Conservation (phyloP, 139 green algal species). For the Desmodesmus armatus region DNA sequence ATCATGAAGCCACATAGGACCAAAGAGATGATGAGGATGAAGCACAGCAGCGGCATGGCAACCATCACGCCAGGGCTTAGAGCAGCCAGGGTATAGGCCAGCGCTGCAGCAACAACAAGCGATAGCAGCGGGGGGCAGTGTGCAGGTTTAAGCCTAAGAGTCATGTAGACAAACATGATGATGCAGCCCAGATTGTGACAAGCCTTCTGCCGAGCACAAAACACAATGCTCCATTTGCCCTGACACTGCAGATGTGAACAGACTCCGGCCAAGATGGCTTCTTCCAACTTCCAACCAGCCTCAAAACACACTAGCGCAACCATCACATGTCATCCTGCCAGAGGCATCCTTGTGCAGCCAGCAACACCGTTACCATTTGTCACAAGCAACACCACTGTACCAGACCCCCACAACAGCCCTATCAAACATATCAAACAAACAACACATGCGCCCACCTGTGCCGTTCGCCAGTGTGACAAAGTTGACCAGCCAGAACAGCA, state of each 20-base stretch:
- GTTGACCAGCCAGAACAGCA: conserved; percentile 74
- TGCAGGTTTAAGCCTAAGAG: too few species aligned
- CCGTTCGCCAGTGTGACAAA: conserved; percentile 68
- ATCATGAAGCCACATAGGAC: conserved; percentile 66
- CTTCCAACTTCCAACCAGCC: too few species aligned
- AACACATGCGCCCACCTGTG: conserved; percentile 48
- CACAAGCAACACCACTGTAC: background rate
- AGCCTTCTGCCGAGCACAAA: too few species aligned
- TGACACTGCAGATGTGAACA: too few species aligned
- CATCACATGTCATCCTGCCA: too few species aligned
- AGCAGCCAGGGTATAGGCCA: conserved; percentile 4
- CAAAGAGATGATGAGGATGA: conserved; percentile 39
- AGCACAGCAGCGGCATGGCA: conserved; percentile 32
- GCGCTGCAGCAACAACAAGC: background rate
- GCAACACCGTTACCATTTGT: background rate
- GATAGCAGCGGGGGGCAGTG: background rate
- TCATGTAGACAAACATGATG: too few species aligned
- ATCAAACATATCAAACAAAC: background rate
- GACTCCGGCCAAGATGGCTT: too few species aligned
- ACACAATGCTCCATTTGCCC: too few species aligned
- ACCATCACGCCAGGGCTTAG: background rate
- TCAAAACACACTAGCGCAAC: too few species aligned
- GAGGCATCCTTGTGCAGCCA: background rate
- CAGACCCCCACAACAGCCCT: background rate
- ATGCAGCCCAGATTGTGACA: too few species aligned